Conservation (phyloP, 495 filamentous ascomycete genomes). For the Penicillium fimorum region DNA sequence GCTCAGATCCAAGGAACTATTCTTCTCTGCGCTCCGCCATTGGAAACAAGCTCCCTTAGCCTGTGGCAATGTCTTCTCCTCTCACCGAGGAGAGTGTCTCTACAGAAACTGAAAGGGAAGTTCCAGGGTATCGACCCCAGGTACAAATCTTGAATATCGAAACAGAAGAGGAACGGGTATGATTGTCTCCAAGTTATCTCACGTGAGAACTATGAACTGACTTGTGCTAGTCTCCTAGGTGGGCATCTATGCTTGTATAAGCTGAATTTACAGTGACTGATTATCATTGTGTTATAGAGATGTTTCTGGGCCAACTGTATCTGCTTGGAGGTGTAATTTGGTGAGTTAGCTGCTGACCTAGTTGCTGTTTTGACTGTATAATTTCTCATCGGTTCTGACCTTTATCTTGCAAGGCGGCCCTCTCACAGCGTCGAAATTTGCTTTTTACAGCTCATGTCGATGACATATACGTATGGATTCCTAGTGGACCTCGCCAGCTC, state of each 20-base stretch:
- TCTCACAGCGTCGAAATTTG: slow-evolving; percentile 61
- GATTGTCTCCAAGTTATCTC: slow-evolving; percentile 16
- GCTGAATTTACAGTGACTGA: slow-evolving; percentile 8
- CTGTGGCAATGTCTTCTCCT: slow-evolving; percentile 24
- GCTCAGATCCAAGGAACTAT: slow-evolving; percentile 8
- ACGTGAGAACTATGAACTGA: slow-evolving; percentile 22
- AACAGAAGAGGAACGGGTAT: slow-evolving; percentile 32
- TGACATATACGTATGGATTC: slow-evolving; percentile 72
- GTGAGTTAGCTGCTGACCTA: slow-evolving; percentile 31
- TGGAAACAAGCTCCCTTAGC: slow-evolving; percentile 10
- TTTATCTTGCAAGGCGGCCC: slow-evolving; percentile 40
- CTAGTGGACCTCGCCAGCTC: slow-evolving; percentile 61
- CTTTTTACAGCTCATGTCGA: slow-evolving; percentile 75
- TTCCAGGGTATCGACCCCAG: slow-evolving; percentile 12
- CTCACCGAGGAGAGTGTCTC: slow-evolving; percentile 11
- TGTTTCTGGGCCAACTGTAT: slow-evolving; percentile 28
- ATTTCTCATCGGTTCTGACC: not conserved
- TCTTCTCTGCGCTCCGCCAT: slow-evolving; percentile 5
- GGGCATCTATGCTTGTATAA: not conserved
- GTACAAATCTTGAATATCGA: slow-evolving; percentile 36
- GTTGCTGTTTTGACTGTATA: not conserved
- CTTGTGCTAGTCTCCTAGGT: slow-evolving; percentile 23
- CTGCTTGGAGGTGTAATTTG: slow-evolving; percentile 52
- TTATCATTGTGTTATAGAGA: slow-evolving; percentile 30
- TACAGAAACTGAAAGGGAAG: not conserved